A percentile compares a stretch with the other conserved stretches of the same genome.
Conservation (phyloP, 2,329 filamentous ascomycete species). For the Mycosphaerella arachidis region DNA sequence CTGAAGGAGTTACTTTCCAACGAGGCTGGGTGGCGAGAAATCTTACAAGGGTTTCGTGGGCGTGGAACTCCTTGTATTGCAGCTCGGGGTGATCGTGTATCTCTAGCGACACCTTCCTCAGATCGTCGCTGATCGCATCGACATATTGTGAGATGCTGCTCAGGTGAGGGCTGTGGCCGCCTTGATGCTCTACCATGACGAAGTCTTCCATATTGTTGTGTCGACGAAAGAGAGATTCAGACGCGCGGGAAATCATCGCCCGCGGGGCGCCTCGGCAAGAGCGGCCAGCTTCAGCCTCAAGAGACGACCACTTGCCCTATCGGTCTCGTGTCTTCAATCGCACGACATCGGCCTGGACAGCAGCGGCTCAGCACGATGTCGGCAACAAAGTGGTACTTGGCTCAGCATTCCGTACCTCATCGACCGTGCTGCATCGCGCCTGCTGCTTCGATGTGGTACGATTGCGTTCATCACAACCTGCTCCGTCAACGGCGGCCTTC, state of each 20-base stretch:
- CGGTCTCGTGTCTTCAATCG: no score
- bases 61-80: slow-evolving; percentile 42
- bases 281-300: no score
- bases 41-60: slow-evolving; percentile 48
- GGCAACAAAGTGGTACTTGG: no score
- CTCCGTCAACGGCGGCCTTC: neutral
- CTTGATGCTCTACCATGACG: slow-evolving; percentile 6
- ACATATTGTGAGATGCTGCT: slow-evolving; percentile 38
- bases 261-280: neutral
- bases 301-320: no score
- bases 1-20: slow-evolving; percentile 51
- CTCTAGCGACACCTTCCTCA: slow-evolving; percentile 47
- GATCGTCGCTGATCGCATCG: slow-evolving; percentile 36
- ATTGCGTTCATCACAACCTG: neutral
- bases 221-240: neutral
- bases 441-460: neutral
- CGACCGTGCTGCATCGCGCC: neutral
- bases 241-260: neutral
- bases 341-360: no score
- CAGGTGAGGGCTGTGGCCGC: slow-evolving; percentile 10
- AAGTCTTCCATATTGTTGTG: slow-evolving; percentile 1
- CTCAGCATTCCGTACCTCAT: neutral
- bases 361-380: no score
- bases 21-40: slow-evolving; percentile 43
- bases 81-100: slow-evolving; percentile 51